phyloP scores from a whole-genome alignment of 179 eudicot species.

The Camellia oleifera region DNA sequence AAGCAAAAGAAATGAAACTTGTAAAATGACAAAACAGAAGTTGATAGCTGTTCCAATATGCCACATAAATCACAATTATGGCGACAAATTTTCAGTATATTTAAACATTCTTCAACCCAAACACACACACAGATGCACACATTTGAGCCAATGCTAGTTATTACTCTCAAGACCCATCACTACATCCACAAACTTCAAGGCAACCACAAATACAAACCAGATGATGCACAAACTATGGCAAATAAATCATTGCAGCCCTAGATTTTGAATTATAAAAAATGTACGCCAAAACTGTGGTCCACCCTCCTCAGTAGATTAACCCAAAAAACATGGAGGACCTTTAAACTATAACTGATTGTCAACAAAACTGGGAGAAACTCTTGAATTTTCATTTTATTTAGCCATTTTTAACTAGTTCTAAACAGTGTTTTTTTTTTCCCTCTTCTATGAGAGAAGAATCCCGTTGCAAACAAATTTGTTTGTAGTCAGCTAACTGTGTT shows the following conservation, averaged over 20 bases:
- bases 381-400: neutral
- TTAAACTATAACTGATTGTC: too few species aligned
- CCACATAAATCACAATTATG: neutral
- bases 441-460: neutral
- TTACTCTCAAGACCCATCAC: neutral
- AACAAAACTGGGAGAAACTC: neutral
- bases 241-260: neutral
- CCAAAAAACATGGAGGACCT: too few species aligned
- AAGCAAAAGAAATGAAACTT: neutral
- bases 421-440: neutral
- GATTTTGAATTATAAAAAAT: neutral
- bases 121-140: neutral
- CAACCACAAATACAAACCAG: neutral
- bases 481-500: neutral
- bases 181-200: neutral
- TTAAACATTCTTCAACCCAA: neutral
- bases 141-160: neutral
- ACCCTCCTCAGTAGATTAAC: neutral
- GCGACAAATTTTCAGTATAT: neutral
- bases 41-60: neutral
- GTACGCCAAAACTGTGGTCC: neutral
- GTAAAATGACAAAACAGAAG: neutral
- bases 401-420: neutral
- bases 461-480: neutral
- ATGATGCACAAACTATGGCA: neutral